A percentile compares a stretch with the other conserved stretches of the same genome.
Conservation (phyloP, 176 grass and related monocot genomes). For the Elymus sibiricus region DNA sequence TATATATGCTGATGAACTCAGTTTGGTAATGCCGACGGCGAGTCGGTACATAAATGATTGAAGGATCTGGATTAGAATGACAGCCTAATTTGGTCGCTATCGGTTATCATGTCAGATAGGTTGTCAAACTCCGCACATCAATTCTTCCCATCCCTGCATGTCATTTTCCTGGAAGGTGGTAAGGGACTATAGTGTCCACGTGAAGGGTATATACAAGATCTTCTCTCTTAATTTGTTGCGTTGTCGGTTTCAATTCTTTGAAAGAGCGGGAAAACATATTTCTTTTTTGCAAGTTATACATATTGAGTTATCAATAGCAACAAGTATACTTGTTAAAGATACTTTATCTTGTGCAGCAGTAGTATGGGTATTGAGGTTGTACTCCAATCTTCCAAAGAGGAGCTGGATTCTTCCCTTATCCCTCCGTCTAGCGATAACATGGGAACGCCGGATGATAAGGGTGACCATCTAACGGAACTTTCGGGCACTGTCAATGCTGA, state of each 20-base stretch:
- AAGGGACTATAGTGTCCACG: conserved; percentile 17
- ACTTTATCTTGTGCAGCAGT: neutral
- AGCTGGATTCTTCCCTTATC: conserved; percentile 21
- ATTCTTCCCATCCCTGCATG: conserved; percentile 23
- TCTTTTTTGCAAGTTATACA: neutral
- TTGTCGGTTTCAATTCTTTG: conserved; percentile 7
- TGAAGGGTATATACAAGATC: neutral
- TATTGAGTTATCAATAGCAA: neutral
- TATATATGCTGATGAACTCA: neutral
- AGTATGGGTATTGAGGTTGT: conserved; percentile 28
- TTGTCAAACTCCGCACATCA: conserved; percentile 31
- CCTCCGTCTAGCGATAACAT: neutral
- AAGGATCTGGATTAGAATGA: conserved; percentile 12
- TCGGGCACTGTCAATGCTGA: neutral
- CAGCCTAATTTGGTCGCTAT: conserved; percentile 14
- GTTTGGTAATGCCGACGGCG: neutral
- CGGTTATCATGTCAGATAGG: conserved; percentile 29
- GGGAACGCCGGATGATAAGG: conserved; percentile 16
- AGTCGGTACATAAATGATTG: conserved; percentile 1
- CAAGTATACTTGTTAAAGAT: neutral
- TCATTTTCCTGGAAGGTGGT: conserved; percentile 39
- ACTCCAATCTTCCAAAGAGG: conserved; percentile 19
- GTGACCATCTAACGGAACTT: conserved; percentile 10
- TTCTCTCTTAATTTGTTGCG: conserved; percentile 20
- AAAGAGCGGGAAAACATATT: conserved; percentile 22